These are phyloP conservation scores for Ambrosiella cleistominuta DNA, from an alignment of 2,329 filamentous ascomycete genomes.

Conservation along the genomic window DNA sequence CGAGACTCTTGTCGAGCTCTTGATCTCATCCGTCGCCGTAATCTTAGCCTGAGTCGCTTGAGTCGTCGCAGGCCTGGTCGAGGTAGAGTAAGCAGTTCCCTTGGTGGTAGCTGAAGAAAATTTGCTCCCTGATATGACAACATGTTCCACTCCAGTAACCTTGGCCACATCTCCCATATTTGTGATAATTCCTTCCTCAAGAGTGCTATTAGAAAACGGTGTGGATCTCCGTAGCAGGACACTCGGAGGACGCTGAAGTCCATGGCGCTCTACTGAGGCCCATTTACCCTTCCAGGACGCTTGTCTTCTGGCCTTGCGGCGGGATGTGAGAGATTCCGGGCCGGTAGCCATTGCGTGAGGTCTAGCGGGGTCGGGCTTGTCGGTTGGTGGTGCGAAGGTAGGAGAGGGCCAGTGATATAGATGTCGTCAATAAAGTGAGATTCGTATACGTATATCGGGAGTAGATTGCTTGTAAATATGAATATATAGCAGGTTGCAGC, in stretches of 20 bases:
- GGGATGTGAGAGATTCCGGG: constrained; percentile 4
- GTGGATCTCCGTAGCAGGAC: neutral
- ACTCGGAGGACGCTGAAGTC: constrained; percentile 4
- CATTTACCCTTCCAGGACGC: constrained; percentile 8
- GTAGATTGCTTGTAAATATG: too few relatives aligned
- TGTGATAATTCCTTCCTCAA: too few relatives aligned
- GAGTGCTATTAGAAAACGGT: neutral
- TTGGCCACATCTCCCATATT: neutral
- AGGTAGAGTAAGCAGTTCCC: too few relatives aligned
- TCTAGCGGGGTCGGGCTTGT: neutral
- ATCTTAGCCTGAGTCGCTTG: neutral
- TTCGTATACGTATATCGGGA: too few relatives aligned
- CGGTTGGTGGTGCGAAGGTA: neutral
- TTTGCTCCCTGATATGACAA: neutral
- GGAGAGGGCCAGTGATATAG: neutral
- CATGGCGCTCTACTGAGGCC: constrained; percentile 7
- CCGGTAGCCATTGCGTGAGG: neutral
- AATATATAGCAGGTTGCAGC: neutral
- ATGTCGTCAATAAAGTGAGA: too few relatives aligned
- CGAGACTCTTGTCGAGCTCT: neutral
- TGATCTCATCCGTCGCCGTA: neutral
- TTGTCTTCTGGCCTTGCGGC: constrained; percentile 7
- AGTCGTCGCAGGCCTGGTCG: too few relatives aligned
- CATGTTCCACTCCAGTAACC: neutral
- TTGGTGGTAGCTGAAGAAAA: too few relatives aligned